Base-by-base conservation (phyloP, 164 flowering plant genomes). In the Annona squamosa region DNA sequence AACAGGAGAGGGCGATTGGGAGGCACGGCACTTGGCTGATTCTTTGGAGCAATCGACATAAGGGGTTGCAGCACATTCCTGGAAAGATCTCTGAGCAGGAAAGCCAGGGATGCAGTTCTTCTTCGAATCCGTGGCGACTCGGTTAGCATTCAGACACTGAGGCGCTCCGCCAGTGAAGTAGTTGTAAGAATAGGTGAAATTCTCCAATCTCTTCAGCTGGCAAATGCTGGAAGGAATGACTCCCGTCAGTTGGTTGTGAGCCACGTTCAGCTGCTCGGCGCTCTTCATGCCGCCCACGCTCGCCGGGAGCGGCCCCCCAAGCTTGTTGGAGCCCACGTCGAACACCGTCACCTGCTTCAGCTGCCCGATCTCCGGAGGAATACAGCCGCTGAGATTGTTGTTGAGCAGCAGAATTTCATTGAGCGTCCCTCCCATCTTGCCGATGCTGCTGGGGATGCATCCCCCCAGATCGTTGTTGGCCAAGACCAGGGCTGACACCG, bases 391-490 rank as follows among this genome's bases (percentile, higher is more conserved):
- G 48, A 92, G 84, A 46, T 86, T 84, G 52, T 88, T 87, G 70
- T 90, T 91, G 74, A 87, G 48, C 65, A 92, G 82, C n/a, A 92
- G 84, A 74, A 92, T 84, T 82, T 92, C 98, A 56, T 91, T 88
- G 41, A 92, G 73, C 0, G 92, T 92, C n/a, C 73, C 62, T 0
- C 80, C 88, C 98, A 92, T 89, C 42, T 84, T 76, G 1, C 97
- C 94, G 47, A 92, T 86, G 74, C 90, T 89, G 0, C 76, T 71
- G 0, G 98, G 98, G 5, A 92, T 79, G 74, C 96, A 92, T 0
- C 97, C 97, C 0, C 87, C 88, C 1, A 92, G 81, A 59, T 89
- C 59, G 76, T 92, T 92, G 77, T 91, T 89, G 6, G 96, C 96
- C 0, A 89, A 52, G 0, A 92, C 96, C 4, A 89, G 68, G 0